A percentile compares a stretch with the other conserved stretches of the same genome.
These are phyloP conservation scores for Cystobasidium tubakii DNA, from an alignment of 768 basidiomycete species.

Conservation along the genomic window DNA sequence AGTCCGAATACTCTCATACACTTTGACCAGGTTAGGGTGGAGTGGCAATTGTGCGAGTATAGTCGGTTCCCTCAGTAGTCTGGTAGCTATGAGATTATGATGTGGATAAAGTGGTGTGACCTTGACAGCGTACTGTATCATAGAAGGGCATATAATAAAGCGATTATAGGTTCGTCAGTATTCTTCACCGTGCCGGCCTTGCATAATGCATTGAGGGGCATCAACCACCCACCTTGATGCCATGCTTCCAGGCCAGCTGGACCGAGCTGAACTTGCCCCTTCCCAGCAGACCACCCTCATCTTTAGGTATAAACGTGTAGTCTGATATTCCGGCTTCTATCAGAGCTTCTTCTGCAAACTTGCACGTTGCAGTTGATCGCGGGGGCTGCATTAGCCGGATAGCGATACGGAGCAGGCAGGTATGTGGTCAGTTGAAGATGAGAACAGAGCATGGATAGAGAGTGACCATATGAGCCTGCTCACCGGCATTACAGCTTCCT, in stretches of 20 bases:
- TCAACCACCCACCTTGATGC: slow-evolving; percentile 48
- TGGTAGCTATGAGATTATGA: slow-evolving; percentile 52
- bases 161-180: too few relatives aligned
- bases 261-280: slow-evolving; percentile 53
- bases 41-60: slow-evolving; percentile 51
- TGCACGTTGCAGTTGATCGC: neutral
- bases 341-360: slow-evolving; percentile 29
- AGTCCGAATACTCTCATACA: slow-evolving; percentile 51
- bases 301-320: slow-evolving; percentile 37
- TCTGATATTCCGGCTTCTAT: slow-evolving; percentile 35
- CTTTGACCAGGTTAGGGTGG: slow-evolving; percentile 52
- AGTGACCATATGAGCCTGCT: neutral
- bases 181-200: too few relatives aligned
- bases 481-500: slow-evolving; percentile 17
- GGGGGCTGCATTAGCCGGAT: neutral
- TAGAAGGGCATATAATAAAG: neutral
- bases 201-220: too few relatives aligned
- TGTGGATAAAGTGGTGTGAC: slow-evolving; percentile 53
- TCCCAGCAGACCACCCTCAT: slow-evolving; percentile 46
- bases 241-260: slow-evolving; percentile 49
- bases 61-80: slow-evolving; percentile 52
- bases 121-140: slow-evolving; percentile 51
- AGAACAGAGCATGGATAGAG: too few relatives aligned
- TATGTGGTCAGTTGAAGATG: neutral
- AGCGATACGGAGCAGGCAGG: too few relatives aligned